Percentiles rank a stretch among this genome's conserved stretches.
phyloP scores from a whole-genome alignment of 2,329 filamentous ascomycete genomes.

The Colletotrichum truncatum region DNA sequence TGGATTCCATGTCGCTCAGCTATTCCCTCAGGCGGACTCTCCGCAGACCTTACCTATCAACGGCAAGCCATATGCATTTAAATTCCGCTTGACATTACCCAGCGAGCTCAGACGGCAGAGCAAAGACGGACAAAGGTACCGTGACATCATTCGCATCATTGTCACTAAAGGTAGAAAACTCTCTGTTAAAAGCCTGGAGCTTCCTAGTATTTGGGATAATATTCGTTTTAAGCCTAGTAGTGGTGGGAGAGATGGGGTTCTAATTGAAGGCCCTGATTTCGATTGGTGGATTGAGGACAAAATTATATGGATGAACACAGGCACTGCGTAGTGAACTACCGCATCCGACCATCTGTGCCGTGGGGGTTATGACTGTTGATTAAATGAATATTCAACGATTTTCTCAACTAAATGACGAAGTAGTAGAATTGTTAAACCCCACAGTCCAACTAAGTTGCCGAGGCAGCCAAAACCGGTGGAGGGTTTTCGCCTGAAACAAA shows the following conservation, averaged over 20 bases:
- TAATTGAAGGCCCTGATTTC: neutral
- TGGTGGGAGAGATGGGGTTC: neutral
- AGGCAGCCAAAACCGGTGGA: neutral
- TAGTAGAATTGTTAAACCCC: no score
- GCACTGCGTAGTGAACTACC: no score
- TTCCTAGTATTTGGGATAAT: neutral
- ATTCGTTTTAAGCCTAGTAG: neutral
- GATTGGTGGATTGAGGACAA: neutral
- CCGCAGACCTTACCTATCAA: neutral
- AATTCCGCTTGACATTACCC: neutral
- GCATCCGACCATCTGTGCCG: no score
- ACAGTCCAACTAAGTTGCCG: neutral
- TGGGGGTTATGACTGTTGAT: no score
- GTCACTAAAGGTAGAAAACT: neutral
- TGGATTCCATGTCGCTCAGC: neutral
- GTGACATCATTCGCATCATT: neutral
- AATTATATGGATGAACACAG: no score
- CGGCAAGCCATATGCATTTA: neutral
- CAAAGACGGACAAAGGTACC: neutral
- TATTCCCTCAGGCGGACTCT: neutral
- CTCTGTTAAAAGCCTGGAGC: neutral
- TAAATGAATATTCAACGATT: no score
- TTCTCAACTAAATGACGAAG: no score
- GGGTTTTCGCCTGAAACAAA: neutral
- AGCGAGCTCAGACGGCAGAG: neutral